Conservation (phyloP, 371 early-diverging fungal genomes). For the Syncephalis plumigaleata region DNA sequence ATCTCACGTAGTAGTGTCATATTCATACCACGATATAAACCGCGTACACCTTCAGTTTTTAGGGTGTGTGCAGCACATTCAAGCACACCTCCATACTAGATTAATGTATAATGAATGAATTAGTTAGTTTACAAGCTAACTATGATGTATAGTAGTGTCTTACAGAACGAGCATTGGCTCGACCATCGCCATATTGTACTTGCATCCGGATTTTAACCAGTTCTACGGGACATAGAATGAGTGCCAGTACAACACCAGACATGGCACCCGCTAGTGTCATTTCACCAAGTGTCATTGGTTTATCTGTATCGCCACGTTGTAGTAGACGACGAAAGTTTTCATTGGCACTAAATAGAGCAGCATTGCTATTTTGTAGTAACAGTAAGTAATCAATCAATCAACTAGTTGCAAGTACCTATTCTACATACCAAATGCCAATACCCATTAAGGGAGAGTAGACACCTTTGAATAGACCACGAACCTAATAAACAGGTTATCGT, state of each 20-base stretch:
- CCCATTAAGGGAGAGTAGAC: slow-evolving; percentile 68
- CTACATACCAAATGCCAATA: slow-evolving; percentile 47
- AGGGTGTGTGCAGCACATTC: slow-evolving; percentile 58
- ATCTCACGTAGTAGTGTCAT: slow-evolving; percentile 69
- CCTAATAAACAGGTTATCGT: slow-evolving; percentile 11
- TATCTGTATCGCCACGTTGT: slow-evolving; percentile 10
- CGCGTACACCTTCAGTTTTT: slow-evolving; percentile 38
- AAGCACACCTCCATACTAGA: slow-evolving; percentile 47
- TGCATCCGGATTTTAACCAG: slow-evolving; percentile 72
- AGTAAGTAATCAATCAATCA: too few species aligned
- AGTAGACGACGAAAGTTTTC: slow-evolving; percentile 50
- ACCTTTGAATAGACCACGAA: slow-evolving; percentile 63
- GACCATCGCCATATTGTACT: slow-evolving; percentile 27
- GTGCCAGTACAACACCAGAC: slow-evolving; percentile 67
- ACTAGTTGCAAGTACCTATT: too few species aligned
- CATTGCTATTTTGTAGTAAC: slow-evolving; percentile 34
- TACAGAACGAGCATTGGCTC: too few species aligned
- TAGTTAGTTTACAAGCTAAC: too few species aligned
- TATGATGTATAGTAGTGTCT: too few species aligned
- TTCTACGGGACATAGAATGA: slow-evolving; percentile 73
- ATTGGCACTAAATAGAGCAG: slow-evolving; percentile 70
- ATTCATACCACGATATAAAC: slow-evolving; percentile 65
- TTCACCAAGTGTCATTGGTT: slow-evolving; percentile 26
- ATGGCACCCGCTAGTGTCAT: slow-evolving; percentile 59
- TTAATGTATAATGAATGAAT: too few species aligned